Conservation (phyloP, 83 land plant genomes). For the Picea abies region DNA sequence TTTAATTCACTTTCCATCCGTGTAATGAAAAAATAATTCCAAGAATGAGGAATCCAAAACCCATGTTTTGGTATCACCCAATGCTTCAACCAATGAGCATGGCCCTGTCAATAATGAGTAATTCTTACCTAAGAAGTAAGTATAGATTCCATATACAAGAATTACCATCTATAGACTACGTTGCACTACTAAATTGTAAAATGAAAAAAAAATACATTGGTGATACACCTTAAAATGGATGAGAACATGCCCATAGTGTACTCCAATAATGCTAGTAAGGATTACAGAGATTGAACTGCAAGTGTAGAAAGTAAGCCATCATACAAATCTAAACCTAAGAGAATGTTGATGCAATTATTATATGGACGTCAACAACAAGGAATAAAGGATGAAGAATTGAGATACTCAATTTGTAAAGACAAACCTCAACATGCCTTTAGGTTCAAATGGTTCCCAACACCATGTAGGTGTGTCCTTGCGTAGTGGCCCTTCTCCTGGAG, state of each 20-base stretch:
- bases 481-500: slow-evolving; percentile 29
- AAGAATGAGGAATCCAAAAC: slow-evolving; percentile 49
- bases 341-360: too few species aligned
- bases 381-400: too few species aligned
- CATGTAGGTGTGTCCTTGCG: slow-evolving; percentile 42
- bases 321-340: too few species aligned
- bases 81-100: slow-evolving; percentile 46
- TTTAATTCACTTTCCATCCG: slow-evolving; percentile 36
- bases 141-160: neutral
- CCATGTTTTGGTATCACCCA: slow-evolving; percentile 62
- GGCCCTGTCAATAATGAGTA: too few species aligned
- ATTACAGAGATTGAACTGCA: slow-evolving; percentile 65
- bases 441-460: slow-evolving; percentile 62
- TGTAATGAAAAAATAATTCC: slow-evolving; percentile 70
- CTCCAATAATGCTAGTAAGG: slow-evolving; percentile 57
- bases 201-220: neutral
- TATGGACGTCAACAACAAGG: too few species aligned
- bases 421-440: slow-evolving; percentile 58
- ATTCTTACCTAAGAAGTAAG: too few species aligned
- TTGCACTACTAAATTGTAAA: neutral
- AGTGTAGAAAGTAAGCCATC: neutral
- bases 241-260: slow-evolving; percentile 72
- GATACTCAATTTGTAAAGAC: neutral
- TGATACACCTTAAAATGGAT: slow-evolving; percentile 60
- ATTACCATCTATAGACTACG: neutral